These are phyloP conservation scores for Sporisorium graminicola DNA, from an alignment of 1,284 basidiomycete genomes.

Conservation along the genomic window DNA sequence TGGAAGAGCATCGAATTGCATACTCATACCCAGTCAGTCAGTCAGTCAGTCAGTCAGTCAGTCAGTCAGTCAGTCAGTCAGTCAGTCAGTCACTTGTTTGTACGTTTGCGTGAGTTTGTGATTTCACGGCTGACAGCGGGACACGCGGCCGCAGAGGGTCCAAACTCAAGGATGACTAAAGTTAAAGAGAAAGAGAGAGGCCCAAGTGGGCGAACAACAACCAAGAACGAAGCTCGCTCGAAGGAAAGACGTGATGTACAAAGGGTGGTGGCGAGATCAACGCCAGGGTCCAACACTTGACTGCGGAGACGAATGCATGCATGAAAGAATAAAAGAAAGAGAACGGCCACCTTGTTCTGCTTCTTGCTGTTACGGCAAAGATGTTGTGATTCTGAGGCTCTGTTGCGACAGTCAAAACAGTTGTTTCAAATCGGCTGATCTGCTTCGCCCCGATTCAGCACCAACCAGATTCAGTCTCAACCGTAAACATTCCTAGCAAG, in stretches of 20 bases:
- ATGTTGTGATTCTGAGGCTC: constrained; percentile 20
- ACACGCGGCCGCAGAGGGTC: neutral
- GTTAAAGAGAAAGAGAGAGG: no score
- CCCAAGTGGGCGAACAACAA: neutral
- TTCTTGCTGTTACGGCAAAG: neutral
- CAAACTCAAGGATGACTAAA: constrained; percentile 1
- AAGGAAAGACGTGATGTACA: constrained; percentile 18
- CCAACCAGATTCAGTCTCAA: neutral
- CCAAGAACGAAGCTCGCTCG: no score
- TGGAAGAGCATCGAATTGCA: neutral
- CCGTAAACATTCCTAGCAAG: neutral
- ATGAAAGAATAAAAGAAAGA: no score
- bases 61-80: no score
- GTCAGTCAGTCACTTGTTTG: no score
- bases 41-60: no score
- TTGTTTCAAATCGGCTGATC: neutral
- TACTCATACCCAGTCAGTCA: neutral
- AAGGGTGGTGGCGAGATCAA: constrained; percentile 10
- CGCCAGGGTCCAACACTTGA: constrained; percentile 8
- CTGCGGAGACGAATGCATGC: constrained; percentile 3
- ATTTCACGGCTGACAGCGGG: neutral
- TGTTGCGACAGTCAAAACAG: constrained; percentile 26
- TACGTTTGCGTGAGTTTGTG: neutral
- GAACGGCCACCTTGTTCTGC: neutral
- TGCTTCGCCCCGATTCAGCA: neutral